Conservation (phyloP, 2,329 filamentous ascomycete genomes). For the Bipolaris oryzae region DNA sequence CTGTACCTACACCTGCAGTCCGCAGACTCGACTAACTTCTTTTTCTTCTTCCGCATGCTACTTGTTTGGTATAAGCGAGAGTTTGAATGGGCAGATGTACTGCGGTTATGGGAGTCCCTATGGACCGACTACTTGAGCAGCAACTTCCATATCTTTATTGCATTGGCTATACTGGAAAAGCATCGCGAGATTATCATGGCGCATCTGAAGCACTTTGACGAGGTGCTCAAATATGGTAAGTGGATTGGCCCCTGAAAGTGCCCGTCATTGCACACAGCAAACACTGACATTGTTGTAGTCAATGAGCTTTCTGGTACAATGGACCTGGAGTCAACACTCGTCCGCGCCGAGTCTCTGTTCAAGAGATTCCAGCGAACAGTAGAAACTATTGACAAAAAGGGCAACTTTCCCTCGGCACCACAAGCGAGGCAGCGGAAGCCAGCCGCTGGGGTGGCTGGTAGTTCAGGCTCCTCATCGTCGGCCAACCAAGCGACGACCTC, state of each 20-base stretch:
- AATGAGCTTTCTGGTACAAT: conserved; percentile 95
- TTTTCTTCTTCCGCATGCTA: conserved; percentile 99
- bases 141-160: conserved; percentile 93
- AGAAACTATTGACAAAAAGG: conserved; percentile 89
- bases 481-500: conserved; percentile 32
- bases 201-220: conserved; percentile 92
- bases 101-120: conserved; percentile 87
- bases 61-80: conserved; percentile 99
- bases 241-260: conserved; percentile 15
- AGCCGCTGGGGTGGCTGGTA: conserved; percentile 40
- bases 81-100: conserved; percentile 85
- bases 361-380: conserved; percentile 85
- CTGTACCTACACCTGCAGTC: conserved; percentile 88
- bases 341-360: conserved; percentile 88
- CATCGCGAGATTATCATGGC: conserved; percentile 96
- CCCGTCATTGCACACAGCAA: not conserved
- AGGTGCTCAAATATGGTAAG: conserved; percentile 93
- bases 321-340: conserved; percentile 83
- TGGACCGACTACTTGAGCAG: conserved; percentile 93
- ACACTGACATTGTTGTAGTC: conserved; percentile 59
- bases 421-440: conserved; percentile 57
- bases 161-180: conserved; percentile 91
- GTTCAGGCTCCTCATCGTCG: conserved; percentile 24
- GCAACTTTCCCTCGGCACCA: conserved; percentile 72
- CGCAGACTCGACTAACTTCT: conserved; percentile 97